Percentiles rank a stretch among this genome's conserved stretches.
Evolutionary conservation across 2,329 filamentous ascomycete genomes (phyloP).

Genomic region (Diaporthe destruens): DNA sequence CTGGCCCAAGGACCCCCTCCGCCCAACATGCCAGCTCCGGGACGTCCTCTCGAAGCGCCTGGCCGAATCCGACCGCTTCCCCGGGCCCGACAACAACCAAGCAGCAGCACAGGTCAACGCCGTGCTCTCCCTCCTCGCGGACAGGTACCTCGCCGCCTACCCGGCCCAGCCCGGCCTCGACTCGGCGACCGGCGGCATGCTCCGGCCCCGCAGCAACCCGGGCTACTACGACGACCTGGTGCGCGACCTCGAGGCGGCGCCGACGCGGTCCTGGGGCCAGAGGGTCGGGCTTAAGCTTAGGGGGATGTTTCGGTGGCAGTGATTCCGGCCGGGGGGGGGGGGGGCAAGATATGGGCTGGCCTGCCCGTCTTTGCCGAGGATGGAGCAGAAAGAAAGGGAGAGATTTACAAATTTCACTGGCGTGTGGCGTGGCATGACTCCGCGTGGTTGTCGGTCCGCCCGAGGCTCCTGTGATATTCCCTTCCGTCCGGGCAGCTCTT

Average conservation of each 20-base stretch:
- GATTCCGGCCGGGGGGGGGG: no score
- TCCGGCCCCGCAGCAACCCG: conserved; percentile 72
- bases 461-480: no score
- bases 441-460: no score
- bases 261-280: conserved; percentile 66
- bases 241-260: conserved; percentile 73
- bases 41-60: conserved; percentile 64
- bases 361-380: no score
- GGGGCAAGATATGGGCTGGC: no score
- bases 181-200: conserved; percentile 61
- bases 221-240: conserved; percentile 73
- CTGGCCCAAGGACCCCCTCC: conserved; percentile 75
- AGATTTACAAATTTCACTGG: no score
- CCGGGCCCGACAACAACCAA: neutral
- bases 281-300: conserved; percentile 66
- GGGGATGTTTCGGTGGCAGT: conserved; percentile 71
- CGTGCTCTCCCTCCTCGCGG: conserved; percentile 68
- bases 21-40: conserved; percentile 73
- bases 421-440: no score
- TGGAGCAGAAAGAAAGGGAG: no score
- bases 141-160: conserved; percentile 70
- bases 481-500: no score
- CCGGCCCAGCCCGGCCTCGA: conserved; percentile 5
- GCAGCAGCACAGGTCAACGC: conserved; percentile 65
- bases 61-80: conserved; percentile 48